Base-by-base conservation (phyloP, 2,329 filamentous ascomycete species). In the Trichophyton benhamiae region DNA sequence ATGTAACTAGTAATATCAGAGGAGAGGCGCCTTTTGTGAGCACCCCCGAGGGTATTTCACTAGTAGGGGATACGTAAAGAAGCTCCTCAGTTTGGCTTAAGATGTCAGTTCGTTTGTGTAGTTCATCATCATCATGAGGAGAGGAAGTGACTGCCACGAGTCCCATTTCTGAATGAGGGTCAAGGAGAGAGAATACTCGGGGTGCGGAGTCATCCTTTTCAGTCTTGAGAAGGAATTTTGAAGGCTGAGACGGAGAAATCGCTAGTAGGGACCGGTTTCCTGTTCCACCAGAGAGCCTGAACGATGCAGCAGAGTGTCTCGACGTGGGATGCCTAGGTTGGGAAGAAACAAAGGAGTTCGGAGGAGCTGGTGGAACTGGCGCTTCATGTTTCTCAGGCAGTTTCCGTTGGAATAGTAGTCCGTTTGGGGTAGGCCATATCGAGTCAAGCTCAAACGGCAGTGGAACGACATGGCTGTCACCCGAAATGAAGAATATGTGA, bases 391-490 rank as follows among this genome's bases (percentile, higher is more conserved):
- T 67, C 22, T 72, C 70, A 8, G 66, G 80, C 48, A 86, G 78
- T 70, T 87, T 95, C 63, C 91, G 82, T 74, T 97, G 92, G 61
- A 99, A 83, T 20, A 99, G 82, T 58, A 97, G 81, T 27, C 94
- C 94, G 36, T 84, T 80, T 4, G 91, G 88, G 11, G 89, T 88
- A 41, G 92, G 85, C 72, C 91, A 89, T 33, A 89, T 91, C 60
- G 84, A 84, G 70, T 96, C 90, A 48, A 96, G 88, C 75, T 97
- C 91, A 70, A 99, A 99, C 1, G 92, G 92, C 70, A 99, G 84
- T 72, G 96, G 90, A 57, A 97, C 82, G 62, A 96, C 84, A 80
- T 99, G 89, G 70, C 84, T 94, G 38, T 89, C 86, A 20, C 92
- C 92, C 1, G 88, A 84, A 42, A 97, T 82, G 71, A 95, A 96